Evolutionary conservation across 2,329 filamentous ascomycete genomes (phyloP).

Genomic region (Neocatenulostroma microsporum): DNA sequence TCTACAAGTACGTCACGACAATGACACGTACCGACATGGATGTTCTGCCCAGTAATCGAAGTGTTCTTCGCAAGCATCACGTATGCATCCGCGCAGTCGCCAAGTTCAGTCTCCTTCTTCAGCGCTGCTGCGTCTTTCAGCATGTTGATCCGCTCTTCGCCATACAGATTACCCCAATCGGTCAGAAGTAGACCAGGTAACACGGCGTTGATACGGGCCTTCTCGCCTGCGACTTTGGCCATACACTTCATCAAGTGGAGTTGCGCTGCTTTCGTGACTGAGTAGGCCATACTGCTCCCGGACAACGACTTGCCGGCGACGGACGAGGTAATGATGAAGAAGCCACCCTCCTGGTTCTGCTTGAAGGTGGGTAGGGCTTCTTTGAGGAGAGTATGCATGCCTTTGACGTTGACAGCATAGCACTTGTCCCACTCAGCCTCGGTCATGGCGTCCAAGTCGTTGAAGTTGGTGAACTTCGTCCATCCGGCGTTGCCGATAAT

Average conservation of each 20-base stretch:
- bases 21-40: conserved; percentile 35
- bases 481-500: conserved; percentile 69
- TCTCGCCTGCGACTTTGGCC: conserved; percentile 54
- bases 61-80: conserved; percentile 48
- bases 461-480: conserved; percentile 53
- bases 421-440: conserved; percentile 60
- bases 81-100: conserved; percentile 50
- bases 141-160: conserved; percentile 48
- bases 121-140: conserved; percentile 52
- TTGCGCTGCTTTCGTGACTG: conserved; percentile 67
- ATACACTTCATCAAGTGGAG: conserved; percentile 60
- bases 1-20: background rate
- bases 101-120: conserved; percentile 48
- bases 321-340: conserved; percentile 55
- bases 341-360: conserved; percentile 53
- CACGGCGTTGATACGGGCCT: conserved; percentile 57
- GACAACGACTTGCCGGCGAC: conserved; percentile 45
- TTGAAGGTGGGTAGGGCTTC: conserved; percentile 52
- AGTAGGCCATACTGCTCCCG: conserved; percentile 59
- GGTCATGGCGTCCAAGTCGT: conserved; percentile 49
- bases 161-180: conserved; percentile 50
- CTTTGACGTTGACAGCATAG: conserved; percentile 55
- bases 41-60: conserved; percentile 42
- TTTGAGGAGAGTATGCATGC: conserved; percentile 44
- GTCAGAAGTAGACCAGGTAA: conserved; percentile 58